Conservation (phyloP, 2,329 filamentous ascomycete species). For the Elsinoe australis region DNA sequence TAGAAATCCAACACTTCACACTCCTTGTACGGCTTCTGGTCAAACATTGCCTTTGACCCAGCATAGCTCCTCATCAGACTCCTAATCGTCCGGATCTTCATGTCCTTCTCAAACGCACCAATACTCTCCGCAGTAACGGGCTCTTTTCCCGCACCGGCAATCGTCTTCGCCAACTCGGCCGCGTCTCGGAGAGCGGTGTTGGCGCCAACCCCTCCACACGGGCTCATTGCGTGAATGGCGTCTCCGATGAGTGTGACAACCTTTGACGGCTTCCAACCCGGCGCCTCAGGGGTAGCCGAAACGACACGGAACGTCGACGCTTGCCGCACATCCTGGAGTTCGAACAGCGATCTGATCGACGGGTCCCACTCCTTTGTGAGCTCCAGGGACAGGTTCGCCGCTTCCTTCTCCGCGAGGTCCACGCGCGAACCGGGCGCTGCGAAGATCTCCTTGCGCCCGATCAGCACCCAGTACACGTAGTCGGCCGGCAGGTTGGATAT, state of each 20-base stretch:
- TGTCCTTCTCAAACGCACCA: constrained; percentile 32
- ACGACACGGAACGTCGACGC: constrained; percentile 31
- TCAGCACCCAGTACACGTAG: constrained; percentile 24
- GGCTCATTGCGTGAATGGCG: constrained; percentile 41
- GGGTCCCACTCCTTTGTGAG: constrained; percentile 23
- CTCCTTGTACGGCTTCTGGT: constrained; percentile 22
- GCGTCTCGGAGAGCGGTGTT: constrained; percentile 41
- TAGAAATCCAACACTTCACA: constrained; percentile 17
- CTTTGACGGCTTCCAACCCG: constrained; percentile 28
- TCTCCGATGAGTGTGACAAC: constrained; percentile 40
- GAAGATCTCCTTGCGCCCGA: constrained; percentile 23
- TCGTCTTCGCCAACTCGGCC: constrained; percentile 34
- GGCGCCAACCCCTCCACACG: constrained; percentile 40
- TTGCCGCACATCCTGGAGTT: constrained; percentile 25
- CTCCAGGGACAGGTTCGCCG: constrained; percentile 20
- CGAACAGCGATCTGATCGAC: constrained; percentile 21
- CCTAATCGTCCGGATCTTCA: constrained; percentile 32
- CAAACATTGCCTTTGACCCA: constrained; percentile 25
- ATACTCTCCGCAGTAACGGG: constrained; percentile 27
- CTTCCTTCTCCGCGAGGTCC: constrained; percentile 11
- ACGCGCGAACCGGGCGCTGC: constrained; percentile 12
- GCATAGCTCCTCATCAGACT: constrained; percentile 25
- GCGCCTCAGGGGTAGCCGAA: constrained; percentile 29
- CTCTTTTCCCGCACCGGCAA: constrained; percentile 26
- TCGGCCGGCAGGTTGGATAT: constrained; percentile 20